Percentiles rank a stretch among this genome's conserved stretches.
Evolutionary conservation across 257 asterid genomes (phyloP).

Genomic region (Solanum appendiculatum): DNA sequence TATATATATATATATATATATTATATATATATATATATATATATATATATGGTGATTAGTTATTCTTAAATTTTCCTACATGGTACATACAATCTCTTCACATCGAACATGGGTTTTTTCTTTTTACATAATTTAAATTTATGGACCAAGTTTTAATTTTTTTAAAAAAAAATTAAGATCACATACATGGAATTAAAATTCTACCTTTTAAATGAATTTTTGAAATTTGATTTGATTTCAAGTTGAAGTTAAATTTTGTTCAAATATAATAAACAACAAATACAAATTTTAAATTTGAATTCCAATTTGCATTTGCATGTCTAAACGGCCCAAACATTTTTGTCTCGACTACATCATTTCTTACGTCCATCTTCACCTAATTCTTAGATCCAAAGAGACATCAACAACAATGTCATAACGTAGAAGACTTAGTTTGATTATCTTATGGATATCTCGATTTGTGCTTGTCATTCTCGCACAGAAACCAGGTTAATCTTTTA

Average conservation of each 20-base stretch:
- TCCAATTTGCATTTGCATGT: background rate
- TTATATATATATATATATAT: too few relatives aligned
- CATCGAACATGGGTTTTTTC: background rate
- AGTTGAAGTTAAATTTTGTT: background rate
- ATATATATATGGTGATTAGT: too few relatives aligned
- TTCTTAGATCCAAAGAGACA: background rate
- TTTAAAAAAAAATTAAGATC: rapidly evolving
- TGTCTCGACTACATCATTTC: too few relatives aligned
- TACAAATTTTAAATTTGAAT: background rate
- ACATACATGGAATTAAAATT: background rate
- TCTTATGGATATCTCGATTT: background rate
- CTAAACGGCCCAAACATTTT: background rate
- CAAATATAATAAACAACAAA: background rate
- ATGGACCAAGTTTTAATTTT: background rate
- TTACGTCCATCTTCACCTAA: too few relatives aligned
- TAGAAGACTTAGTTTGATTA: background rate
- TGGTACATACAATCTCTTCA: background rate
- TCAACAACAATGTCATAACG: background rate
- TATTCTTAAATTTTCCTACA: too few relatives aligned
- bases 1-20: too few relatives aligned
- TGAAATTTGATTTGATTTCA: background rate
- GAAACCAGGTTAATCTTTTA: too few relatives aligned
- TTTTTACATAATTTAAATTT: background rate
- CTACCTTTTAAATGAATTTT: background rate
- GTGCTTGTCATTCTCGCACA: background rate